A percentile compares a stretch with the other conserved stretches of the same genome.
These are phyloP conservation scores for Penicillium maclennaniae DNA, from an alignment of 495 filamentous ascomycete species.

Conservation along the genomic window DNA sequence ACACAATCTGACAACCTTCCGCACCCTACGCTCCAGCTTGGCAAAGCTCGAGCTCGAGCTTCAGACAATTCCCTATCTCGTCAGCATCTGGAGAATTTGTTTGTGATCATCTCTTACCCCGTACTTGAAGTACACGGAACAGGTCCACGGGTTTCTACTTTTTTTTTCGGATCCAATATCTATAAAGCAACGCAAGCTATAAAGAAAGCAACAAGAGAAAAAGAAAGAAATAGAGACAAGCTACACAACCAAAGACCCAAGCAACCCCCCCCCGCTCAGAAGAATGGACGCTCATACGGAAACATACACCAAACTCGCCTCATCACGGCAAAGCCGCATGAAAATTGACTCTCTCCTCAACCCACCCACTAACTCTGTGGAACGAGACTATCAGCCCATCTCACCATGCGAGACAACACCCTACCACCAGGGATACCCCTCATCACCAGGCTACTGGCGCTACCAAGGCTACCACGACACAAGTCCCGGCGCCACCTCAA, in stretches of 20 bases:
- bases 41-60: not conserved
- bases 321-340: conserved; percentile 35
- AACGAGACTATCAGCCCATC: conserved; percentile 10
- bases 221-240: too few species aligned
- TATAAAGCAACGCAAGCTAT: not conserved
- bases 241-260: conserved; percentile 6
- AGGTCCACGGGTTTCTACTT: not conserved
- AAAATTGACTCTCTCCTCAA: conserved; percentile 41
- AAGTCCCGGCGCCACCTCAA: conserved; percentile 19
- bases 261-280: too few species aligned
- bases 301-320: conserved; percentile 17
- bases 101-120: not conserved
- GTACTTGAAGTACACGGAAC: not conserved
- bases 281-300: conserved; percentile 19
- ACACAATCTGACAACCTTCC: not conserved
- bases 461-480: conserved; percentile 23
- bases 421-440: conserved; percentile 16
- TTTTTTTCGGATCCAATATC: not conserved
- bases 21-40: not conserved
- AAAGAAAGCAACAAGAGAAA: not conserved
- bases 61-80: not conserved
- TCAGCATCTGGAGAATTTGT: not conserved
- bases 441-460: conserved; percentile 29
- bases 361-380: conserved; percentile 19
- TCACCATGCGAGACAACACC: conserved; percentile 20